Conservation (phyloP, 208 protist species). For the Kentomonas sorsogonicus region DNA sequence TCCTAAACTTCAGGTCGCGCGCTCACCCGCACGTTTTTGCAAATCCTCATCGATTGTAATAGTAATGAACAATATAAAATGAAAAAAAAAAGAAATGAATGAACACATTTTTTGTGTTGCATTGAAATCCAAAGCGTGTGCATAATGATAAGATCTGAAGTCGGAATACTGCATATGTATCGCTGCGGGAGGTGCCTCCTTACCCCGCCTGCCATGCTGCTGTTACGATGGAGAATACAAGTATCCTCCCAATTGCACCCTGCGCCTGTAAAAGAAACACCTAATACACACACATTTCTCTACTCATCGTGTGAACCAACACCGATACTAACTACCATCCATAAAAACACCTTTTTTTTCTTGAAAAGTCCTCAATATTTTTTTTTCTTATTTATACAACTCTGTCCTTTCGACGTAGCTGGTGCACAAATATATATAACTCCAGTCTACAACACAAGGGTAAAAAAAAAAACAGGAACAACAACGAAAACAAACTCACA, state of each 20-base stretch:
- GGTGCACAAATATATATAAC: no score
- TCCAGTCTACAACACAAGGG: no score
- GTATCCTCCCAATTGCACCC: no score
- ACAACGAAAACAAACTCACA: no score
- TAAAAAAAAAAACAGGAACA: no score
- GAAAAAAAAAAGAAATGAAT: slow-evolving; percentile 6
- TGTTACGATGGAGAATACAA: no score
- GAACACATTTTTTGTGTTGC: neutral
- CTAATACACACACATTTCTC: no score
- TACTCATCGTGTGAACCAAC: no score
- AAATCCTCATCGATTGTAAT: neutral
- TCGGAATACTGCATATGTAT: no score
- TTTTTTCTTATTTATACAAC: neutral
- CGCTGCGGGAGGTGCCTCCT: neutral
- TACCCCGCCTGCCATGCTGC: neutral
- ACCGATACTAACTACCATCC: no score
- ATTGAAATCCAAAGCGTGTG: neutral
- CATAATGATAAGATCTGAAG: no score
- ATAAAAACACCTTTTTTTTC: neutral
- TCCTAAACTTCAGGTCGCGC: slow-evolving; percentile 2
- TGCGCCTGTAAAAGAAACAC: no score
- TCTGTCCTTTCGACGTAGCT: neutral
- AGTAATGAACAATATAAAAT: neutral
- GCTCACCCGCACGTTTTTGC: neutral
- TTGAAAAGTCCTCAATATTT: neutral